Percentiles rank a stretch among this genome's conserved stretches.
These are phyloP conservation scores for Arabidopsis lyrata DNA, from an alignment of 441 rosid genomes.

Conservation along the genomic window DNA sequence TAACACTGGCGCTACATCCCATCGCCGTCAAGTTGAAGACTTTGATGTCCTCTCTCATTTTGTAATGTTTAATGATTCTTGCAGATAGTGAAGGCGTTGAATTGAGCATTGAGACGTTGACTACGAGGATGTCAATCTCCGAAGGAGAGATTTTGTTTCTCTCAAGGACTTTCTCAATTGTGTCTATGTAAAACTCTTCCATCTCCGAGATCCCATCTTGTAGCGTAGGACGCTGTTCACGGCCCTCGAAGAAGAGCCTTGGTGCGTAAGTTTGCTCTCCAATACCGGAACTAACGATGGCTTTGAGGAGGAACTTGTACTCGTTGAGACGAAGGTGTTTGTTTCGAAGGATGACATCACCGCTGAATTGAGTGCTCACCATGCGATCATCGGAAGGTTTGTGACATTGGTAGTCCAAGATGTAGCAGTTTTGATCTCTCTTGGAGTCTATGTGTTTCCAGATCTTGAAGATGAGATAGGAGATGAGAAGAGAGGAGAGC, in stretches of 20 bases:
- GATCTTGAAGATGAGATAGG: slow-evolving; percentile 44
- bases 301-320: slow-evolving; percentile 65
- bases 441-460: slow-evolving; percentile 42
- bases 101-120: slow-evolving; percentile 46
- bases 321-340: slow-evolving; percentile 62
- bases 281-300: slow-evolving; percentile 70
- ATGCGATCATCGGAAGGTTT: slow-evolving; percentile 53
- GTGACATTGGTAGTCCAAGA: slow-evolving; percentile 61
- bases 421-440: slow-evolving; percentile 53
- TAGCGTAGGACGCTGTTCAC: slow-evolving; percentile 56
- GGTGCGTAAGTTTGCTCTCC: slow-evolving; percentile 77
- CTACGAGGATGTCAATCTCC: slow-evolving; percentile 53
- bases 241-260: slow-evolving; percentile 52
- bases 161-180: slow-evolving; percentile 53
- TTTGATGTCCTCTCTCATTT: slow-evolving; percentile 49
- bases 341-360: slow-evolving; percentile 52
- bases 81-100: slow-evolving; percentile 52
- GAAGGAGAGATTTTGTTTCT: slow-evolving; percentile 54
- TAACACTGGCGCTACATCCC: slow-evolving; percentile 58
- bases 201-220: slow-evolving; percentile 56
- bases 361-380: slow-evolving; percentile 50
- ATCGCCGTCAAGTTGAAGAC: slow-evolving; percentile 51
- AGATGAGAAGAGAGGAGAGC: slow-evolving; percentile 37
- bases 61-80: slow-evolving; percentile 51
- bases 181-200: slow-evolving; percentile 59